phyloP scores from a whole-genome alignment of 208 protist genomes.

The Acanthamoeba divionensis region DNA sequence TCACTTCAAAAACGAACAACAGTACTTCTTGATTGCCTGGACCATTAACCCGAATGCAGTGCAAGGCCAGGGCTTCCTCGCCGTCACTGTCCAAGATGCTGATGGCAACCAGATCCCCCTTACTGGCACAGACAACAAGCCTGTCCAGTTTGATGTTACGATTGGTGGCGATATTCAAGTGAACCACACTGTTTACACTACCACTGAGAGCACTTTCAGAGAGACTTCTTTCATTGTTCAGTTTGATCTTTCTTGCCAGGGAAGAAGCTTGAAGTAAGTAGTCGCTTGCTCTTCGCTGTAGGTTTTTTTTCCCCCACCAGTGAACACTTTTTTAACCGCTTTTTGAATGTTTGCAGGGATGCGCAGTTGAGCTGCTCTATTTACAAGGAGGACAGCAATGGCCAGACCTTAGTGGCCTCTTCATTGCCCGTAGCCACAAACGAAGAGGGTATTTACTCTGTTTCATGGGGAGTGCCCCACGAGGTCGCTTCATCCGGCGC shows the following conservation, averaged over 20 bases:
- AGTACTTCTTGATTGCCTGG: slow-evolving; percentile 23
- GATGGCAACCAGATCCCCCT: slow-evolving; percentile 9
- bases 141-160: not conserved
- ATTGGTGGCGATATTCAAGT: slow-evolving; percentile 52
- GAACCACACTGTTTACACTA: not conserved
- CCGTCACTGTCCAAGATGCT: not conserved
- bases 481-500: not conserved
- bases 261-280: not conserved
- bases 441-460: slow-evolving; percentile 16
- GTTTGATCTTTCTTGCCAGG: slow-evolving; percentile 40
- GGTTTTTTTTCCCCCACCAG: too few species aligned
- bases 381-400: not conserved
- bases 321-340: too few species aligned
- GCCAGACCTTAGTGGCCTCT: not conserved
- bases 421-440: not conserved
- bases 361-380: slow-evolving; percentile 30
- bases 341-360: not conserved
- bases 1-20: too few species aligned
- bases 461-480: not conserved
- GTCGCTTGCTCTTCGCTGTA: not conserved
- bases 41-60: slow-evolving; percentile 53
- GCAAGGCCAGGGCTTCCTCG: not conserved
- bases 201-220: not conserved
- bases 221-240: slow-evolving; percentile 26
- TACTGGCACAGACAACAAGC: not conserved